phyloP scores from a whole-genome alignment of 2,329 filamentous ascomycete species.

The Diaporthe ilicicola region DNA sequence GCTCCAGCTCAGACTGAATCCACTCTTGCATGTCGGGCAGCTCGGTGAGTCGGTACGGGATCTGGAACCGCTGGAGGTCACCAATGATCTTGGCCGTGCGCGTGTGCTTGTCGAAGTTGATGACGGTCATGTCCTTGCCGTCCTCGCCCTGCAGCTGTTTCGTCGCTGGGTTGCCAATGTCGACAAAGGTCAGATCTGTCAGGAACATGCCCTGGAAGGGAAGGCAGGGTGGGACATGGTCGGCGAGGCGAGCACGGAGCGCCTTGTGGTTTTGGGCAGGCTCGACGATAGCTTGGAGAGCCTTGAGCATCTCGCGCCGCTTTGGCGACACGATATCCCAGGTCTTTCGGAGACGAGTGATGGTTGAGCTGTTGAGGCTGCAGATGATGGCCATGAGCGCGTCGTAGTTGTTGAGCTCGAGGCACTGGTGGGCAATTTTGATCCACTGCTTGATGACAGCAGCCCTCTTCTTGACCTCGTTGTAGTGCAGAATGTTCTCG shows the following conservation, averaged over 20 bases:
- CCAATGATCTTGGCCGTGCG: constrained; percentile 95
- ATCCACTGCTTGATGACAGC: constrained; percentile 97
- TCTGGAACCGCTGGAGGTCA: constrained; percentile 94
- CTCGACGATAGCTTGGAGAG: constrained; percentile 85
- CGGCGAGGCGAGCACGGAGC: constrained; percentile 82
- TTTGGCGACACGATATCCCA: constrained; percentile 90
- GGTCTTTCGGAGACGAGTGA: constrained; percentile 85
- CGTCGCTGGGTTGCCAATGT: constrained; percentile 89
- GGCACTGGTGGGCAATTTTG: constrained; percentile 87
- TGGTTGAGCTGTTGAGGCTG: constrained; percentile 90
- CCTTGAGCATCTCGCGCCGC: constrained; percentile 81
- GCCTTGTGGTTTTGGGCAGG: constrained; percentile 90
- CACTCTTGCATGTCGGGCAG: constrained; percentile 92
- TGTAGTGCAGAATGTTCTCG: constrained; percentile 86
- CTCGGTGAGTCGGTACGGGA: constrained; percentile 85
- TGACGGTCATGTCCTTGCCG: constrained; percentile 71
- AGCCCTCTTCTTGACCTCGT: constrained; percentile 94
- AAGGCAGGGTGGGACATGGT: constrained; percentile 89
- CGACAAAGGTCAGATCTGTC: constrained; percentile 94
- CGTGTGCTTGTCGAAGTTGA: constrained; percentile 98
- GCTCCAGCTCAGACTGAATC: constrained; percentile 83
- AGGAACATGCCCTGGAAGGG: constrained; percentile 97
- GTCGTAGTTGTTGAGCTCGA: constrained; percentile 95
- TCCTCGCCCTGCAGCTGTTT: constrained; percentile 72
- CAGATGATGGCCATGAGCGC: constrained; percentile 97